Conservation (phyloP, 495 filamentous ascomycete species). For the Penicillium nucicola region DNA sequence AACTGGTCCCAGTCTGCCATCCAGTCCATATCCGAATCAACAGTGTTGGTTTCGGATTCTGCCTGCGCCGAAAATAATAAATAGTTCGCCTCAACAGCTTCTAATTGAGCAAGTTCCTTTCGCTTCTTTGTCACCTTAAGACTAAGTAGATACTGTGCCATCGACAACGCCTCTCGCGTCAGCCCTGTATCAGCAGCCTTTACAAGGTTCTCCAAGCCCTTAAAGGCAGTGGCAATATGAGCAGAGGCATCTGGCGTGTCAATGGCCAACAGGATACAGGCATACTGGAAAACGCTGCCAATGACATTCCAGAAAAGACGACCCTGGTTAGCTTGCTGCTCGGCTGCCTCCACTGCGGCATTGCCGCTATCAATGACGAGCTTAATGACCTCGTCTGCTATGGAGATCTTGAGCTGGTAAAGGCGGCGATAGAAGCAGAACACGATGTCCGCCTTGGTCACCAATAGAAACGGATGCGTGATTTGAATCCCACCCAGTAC, state of each 20-base stretch:
- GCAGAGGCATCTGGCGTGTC: conserved; percentile 22
- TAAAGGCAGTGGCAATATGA: conserved; percentile 23
- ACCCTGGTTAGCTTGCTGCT: conserved; percentile 23
- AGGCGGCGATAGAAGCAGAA: conserved; percentile 34
- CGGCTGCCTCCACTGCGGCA: conserved; percentile 20
- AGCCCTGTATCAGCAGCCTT: conserved; percentile 24
- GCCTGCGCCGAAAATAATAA: conserved; percentile 12
- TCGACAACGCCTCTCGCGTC: conserved; percentile 29
- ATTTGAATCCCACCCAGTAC: conserved; percentile 10
- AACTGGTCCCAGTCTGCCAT: conserved; percentile 28
- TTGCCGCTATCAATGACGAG: conserved; percentile 26
- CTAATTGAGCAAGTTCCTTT: conserved; percentile 25
- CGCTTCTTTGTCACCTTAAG: conserved; percentile 29
- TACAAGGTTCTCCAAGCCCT: conserved; percentile 27
- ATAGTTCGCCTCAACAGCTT: conserved; percentile 27
- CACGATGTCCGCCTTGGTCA: conserved; percentile 29
- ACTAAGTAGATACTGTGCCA: conserved; percentile 28
- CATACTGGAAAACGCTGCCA: conserved; percentile 27
- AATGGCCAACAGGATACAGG: no score
- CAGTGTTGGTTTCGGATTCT: conserved; percentile 6
- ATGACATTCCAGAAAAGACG: conserved; percentile 33
- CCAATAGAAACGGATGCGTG: conserved; percentile 28
- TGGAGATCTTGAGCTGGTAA: conserved; percentile 23
- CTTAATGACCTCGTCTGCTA: conserved; percentile 20
- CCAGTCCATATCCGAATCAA: conserved; percentile 20